These are phyloP conservation scores for Saccharum hybrid DNA, from an alignment of 202 grass and related monocot species.

Conservation along the genomic window DNA sequence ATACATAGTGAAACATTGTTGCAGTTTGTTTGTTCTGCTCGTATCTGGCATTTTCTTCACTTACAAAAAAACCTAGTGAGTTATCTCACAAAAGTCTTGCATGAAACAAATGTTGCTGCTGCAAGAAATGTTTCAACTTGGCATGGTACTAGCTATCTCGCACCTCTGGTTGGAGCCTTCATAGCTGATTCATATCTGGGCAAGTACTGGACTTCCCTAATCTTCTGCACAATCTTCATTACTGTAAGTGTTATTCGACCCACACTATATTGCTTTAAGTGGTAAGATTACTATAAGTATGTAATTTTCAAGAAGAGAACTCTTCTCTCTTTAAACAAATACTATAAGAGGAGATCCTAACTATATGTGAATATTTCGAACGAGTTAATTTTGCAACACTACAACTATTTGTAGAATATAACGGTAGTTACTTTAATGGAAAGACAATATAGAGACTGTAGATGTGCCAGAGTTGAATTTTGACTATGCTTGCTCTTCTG, in stretches of 20 bases:
- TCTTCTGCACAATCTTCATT: constrained; percentile 39
- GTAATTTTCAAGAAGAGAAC: neutral
- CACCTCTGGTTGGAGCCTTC: constrained; percentile 52
- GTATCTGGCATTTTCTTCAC: constrained; percentile 47
- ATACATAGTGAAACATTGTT: neutral
- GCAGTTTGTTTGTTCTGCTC: constrained; percentile 53
- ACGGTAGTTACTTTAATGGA: neutral
- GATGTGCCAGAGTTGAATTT: neutral
- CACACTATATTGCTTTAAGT: neutral
- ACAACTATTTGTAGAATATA: neutral
- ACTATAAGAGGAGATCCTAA: constrained; percentile 1
- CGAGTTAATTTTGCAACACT: neutral
- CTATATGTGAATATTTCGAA: neutral
- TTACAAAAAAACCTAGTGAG: constrained; percentile 56
- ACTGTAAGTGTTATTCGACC: constrained; percentile 31
- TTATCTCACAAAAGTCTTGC: constrained; percentile 59
- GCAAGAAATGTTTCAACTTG: constrained; percentile 56
- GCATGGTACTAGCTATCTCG: constrained; percentile 40
- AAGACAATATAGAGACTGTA: neutral
- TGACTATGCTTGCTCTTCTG: neutral
- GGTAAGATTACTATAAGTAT: neutral
- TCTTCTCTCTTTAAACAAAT: neutral
- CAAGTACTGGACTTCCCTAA: constrained; percentile 37
- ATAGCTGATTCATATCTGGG: constrained; percentile 55
- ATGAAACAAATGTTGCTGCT: constrained; percentile 53